Conservation (phyloP, 2,329 filamentous ascomycete genomes). For the Myriosclerotinia curreyana region DNA sequence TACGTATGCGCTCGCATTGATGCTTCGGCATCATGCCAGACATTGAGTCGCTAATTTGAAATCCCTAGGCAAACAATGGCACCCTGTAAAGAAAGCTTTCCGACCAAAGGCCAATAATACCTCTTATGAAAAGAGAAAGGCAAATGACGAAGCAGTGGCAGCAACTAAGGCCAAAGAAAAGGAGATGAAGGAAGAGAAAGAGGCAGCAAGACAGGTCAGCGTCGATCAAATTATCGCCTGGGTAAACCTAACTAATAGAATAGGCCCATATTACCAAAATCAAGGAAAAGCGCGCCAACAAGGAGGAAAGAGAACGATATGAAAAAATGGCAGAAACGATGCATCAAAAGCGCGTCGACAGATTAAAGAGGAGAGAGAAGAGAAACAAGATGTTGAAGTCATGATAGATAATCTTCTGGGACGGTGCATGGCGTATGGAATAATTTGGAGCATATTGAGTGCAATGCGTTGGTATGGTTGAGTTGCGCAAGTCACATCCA, state of each 20-base stretch:
- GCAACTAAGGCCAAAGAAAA: slow-evolving; percentile 91
- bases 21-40: not conserved
- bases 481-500: slow-evolving; percentile 2
- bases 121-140: slow-evolving; percentile 73
- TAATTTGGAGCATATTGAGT: slow-evolving; percentile 1
- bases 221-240: not conserved
- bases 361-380: slow-evolving; percentile 93
- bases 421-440: slow-evolving; percentile 18
- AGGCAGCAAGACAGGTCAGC: slow-evolving; percentile 76
- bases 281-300: slow-evolving; percentile 79
- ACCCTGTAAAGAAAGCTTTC: slow-evolving; percentile 77
- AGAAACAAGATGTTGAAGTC: slow-evolving; percentile 80
- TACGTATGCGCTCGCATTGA: slow-evolving; percentile 41
- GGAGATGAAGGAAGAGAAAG: slow-evolving; percentile 94
- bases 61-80: slow-evolving; percentile 86
- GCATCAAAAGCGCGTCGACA: slow-evolving; percentile 92
- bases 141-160: slow-evolving; percentile 64
- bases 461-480: not conserved
- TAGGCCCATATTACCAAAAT: slow-evolving; percentile 75
- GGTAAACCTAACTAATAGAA: slow-evolving; percentile 12
- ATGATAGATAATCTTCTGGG: slow-evolving; percentile 41
- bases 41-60: not conserved
- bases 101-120: slow-evolving; percentile 75
- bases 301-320: slow-evolving; percentile 90
- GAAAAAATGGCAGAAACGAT: slow-evolving; percentile 96